phyloP scores from a whole-genome alignment of 805 yeast species.

The Schwanniomyces polymorphus region DNA sequence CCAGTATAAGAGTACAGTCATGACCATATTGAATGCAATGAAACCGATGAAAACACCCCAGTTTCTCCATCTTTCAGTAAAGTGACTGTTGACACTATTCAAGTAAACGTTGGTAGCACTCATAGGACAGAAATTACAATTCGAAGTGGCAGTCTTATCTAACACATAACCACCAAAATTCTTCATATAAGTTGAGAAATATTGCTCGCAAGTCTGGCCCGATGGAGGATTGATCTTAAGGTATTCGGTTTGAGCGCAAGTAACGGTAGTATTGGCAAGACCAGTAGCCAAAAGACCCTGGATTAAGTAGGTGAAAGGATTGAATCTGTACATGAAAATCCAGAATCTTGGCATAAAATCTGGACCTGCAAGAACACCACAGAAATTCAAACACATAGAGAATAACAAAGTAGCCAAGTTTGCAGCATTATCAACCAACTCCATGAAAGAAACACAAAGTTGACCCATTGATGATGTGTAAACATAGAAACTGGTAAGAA shows the following conservation, averaged over 20 bases:
- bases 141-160: conserved; percentile 43
- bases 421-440: conserved; percentile 33
- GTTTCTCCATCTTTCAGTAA: conserved; percentile 65
- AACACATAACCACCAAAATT: conserved; percentile 49
- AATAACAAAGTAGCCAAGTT: conserved; percentile 28
- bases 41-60: conserved; percentile 51
- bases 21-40: conserved; percentile 31
- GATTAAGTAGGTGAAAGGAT: conserved; percentile 66
- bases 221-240: conserved; percentile 17
- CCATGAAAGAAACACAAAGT: conserved; percentile 26
- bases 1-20: conserved; percentile 50
- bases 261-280: conserved; percentile 36
- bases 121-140: conserved; percentile 64
- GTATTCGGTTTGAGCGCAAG: conserved; percentile 24
- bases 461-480: conserved; percentile 30
- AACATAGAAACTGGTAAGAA: conserved; percentile 22
- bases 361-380: conserved; percentile 35
- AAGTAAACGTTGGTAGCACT: conserved; percentile 60
- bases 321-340: conserved; percentile 73
- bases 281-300: conserved; percentile 46
- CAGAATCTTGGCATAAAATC: conserved; percentile 42
- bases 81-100: conserved; percentile 40
- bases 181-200: conserved; percentile 27
- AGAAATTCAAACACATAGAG: conserved; percentile 34
- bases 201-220: conserved; percentile 23